Conservation (phyloP, 495 filamentous ascomycete genomes). For the Thozetella sp. region DNA sequence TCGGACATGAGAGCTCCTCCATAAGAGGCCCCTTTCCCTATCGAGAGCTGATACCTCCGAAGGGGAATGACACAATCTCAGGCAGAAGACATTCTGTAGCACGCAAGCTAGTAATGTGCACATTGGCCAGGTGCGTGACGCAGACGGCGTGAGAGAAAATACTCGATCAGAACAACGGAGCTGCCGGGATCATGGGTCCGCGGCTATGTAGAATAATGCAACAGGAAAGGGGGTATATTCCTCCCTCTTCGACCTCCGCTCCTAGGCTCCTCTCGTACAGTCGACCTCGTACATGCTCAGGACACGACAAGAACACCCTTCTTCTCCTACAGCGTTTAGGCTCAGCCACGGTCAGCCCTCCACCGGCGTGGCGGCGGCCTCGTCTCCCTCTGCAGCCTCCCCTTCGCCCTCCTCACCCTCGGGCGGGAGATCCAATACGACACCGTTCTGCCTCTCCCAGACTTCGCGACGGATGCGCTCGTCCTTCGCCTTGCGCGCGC, state of each 20-base stretch:
- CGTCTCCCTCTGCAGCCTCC: constrained; percentile 2
- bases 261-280: neutral
- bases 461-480: constrained; percentile 85
- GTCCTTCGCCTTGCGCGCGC: constrained; percentile 81
- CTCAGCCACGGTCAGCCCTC: neutral
- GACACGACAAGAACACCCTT: neutral
- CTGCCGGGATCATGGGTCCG: too few species aligned
- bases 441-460: constrained; percentile 70
- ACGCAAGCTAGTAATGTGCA: too few species aligned
- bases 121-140: neutral
- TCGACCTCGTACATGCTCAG: neutral
- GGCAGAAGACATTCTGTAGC: constrained; percentile 7
- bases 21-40: neutral
- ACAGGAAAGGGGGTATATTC: constrained; percentile 14
- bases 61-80: neutral
- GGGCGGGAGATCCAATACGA: constrained; percentile 25
- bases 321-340: neutral
- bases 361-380: neutral
- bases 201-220: neutral
- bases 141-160: neutral
- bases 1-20: too few species aligned
- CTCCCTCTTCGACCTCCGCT: constrained; percentile 1
- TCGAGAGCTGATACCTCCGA: neutral
- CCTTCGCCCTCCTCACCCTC: neutral
- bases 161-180: too few species aligned